Evolutionary conservation across 768 basidiomycete genomes (phyloP), one percentile per base, ranked within the genome.

Genomic region (Boletus pseudo-olivaceus): DNA sequence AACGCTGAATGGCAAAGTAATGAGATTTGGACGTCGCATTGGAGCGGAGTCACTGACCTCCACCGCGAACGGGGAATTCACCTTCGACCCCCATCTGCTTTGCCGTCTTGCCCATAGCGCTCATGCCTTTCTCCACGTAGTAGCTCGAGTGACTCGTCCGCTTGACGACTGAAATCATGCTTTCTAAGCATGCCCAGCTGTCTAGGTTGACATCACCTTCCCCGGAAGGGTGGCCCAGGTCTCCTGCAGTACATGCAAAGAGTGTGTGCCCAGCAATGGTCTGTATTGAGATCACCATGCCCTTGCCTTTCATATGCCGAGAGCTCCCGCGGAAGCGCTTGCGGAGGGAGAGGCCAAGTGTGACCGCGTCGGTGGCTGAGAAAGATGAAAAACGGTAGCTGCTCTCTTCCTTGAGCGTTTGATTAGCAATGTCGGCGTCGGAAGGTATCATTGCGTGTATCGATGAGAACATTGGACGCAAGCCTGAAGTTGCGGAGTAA

Each of bases 81-180:
- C 76, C 78, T 51, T 85, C 82, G 34, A 87, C 76, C 5, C 85
- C 88, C 73, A 87, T 76, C 61, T 90, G 85, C 60, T 82, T 82
- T 37, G 85, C 78, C 7, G 83, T 84, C 72, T 87, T 90, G 17
- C 87, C 86, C 84, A 88, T 86, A 4, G 90, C 90, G 45, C 80
- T 82, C 83, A 90, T 90, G 7, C 88, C 87, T 65, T 90, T 91
- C 66, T 92, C 90, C 9, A 93, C 87, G 68, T 93, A 93, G 68
- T 77, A 92, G 60, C 85, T 90, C 8, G 88, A 89, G 66, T 92
- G 90, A 2, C 90, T 89, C 17, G 89, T 92, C 55, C 88, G 78
- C 61, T 78, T 81, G 43, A 90, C 89, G 26, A 90, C 85, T 38
- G 80, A 82, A 59, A 91, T 76, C 86, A 92, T 91, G 39, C 85